A percentile compares a stretch with the other conserved stretches of the same genome.
phyloP scores from a whole-genome alignment of 1,284 basidiomycete genomes.

The Apiotrichum veenhuisii region DNA sequence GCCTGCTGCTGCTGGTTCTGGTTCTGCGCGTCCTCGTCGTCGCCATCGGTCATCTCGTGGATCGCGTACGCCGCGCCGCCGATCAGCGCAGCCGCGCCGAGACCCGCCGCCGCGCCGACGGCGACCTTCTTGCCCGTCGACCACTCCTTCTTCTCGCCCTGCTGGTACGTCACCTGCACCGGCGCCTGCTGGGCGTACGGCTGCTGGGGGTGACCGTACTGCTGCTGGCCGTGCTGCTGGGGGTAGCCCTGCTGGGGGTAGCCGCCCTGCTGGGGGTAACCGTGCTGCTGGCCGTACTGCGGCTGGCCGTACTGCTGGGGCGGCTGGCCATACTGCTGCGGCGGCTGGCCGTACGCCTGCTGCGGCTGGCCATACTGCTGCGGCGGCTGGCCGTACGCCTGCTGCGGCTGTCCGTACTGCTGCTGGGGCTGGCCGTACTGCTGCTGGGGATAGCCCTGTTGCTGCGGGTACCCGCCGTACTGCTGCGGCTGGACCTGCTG shows the following conservation, averaged over 20 bases:
- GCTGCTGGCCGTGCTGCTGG: not conserved
- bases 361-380: not conserved
- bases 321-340: not conserved
- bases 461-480: not conserved
- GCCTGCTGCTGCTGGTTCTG: not conserved
- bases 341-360: not conserved
- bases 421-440: not conserved
- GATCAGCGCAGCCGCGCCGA: conserved; percentile 1
- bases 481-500: not conserved
- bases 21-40: conserved; percentile 1
- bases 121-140: conserved; percentile 7
- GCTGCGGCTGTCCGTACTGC: not conserved
- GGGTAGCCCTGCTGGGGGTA: not conserved
- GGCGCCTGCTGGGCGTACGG: not conserved
- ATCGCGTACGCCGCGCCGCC: not conserved
- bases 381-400: not conserved
- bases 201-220: not conserved
- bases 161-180: not conserved
- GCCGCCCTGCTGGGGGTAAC: not conserved
- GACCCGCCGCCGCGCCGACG: not conserved
- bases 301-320: not conserved
- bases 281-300: not conserved
- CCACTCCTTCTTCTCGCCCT: conserved; percentile 2
- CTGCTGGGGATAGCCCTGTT: not conserved
- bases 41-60: not conserved